Conservation (phyloP, 345 rosid species). For the Linum lewisii region DNA sequence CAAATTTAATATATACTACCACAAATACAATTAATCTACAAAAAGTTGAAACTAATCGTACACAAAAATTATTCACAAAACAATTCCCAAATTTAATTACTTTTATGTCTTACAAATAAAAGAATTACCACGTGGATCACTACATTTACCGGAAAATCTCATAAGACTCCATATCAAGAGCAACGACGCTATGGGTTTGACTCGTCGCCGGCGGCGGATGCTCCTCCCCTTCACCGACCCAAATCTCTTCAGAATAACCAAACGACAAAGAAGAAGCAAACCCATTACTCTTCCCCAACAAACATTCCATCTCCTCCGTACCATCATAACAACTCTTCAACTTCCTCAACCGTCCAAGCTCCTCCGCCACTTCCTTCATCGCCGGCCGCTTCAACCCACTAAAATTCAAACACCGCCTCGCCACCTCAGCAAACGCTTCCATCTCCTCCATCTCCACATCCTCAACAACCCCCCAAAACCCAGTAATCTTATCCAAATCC, state of each 20-base stretch:
- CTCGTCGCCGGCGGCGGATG: neutral
- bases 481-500: neutral
- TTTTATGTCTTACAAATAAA: no score
- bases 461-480: neutral
- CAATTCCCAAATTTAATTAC: neutral
- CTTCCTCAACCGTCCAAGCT: neutral
- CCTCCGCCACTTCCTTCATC: constrained; percentile 2
- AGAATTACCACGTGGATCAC: neutral
- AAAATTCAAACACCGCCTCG: neutral
- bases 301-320: neutral
- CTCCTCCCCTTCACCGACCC: neutral
- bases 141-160: neutral
- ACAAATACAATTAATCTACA: no score
- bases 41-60: no score
- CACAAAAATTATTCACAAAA: neutral
- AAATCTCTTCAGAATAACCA: neutral
- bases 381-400: neutral
- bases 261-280: neutral
- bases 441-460: neutral
- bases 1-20: no score
- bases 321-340: neutral
- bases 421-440: constrained; percentile 8
- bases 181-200: neutral
- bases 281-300: neutral
- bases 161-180: neutral